These are phyloP conservation scores for Candida patagonica DNA, from an alignment of 805 yeast genomes.

Conservation along the genomic window DNA sequence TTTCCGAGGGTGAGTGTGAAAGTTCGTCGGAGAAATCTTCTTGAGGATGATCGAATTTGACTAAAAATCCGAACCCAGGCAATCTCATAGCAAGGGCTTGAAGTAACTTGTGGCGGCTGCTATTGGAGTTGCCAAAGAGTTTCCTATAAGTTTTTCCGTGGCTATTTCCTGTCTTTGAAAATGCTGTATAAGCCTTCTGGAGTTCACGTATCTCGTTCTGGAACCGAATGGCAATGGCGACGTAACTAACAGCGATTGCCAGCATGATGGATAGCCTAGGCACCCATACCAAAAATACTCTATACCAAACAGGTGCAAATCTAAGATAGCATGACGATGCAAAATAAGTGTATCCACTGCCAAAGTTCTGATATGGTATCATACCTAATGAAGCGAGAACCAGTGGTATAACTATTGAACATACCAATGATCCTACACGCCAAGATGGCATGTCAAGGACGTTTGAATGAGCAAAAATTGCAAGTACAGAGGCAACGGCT, in stretches of 20 bases:
- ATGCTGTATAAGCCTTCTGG: constrained; percentile 22
- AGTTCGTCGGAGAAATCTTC: no score
- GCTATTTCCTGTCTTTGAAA: not conserved
- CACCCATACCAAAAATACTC: constrained; percentile 67
- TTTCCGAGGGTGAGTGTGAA: no score
- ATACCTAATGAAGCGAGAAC: constrained; percentile 64
- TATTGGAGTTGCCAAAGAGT: not conserved
- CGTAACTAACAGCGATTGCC: constrained; percentile 51
- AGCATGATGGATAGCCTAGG: constrained; percentile 63
- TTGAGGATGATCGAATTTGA: no score
- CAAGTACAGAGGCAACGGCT: constrained; percentile 69
- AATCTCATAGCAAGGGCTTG: not conserved
- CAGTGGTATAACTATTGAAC: constrained; percentile 44
- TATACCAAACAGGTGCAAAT: constrained; percentile 58
- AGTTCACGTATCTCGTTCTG: constrained; percentile 20
- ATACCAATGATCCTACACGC: constrained; percentile 32
- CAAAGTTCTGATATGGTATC: constrained; percentile 27
- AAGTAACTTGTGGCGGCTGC: not conserved
- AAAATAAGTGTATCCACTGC: constrained; percentile 39
- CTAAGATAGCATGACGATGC: constrained; percentile 77
- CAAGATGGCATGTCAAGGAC: constrained; percentile 3
- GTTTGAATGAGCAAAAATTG: constrained; percentile 44
- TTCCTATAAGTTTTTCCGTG: not conserved
- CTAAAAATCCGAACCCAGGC: constrained; percentile 2
- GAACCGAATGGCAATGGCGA: constrained; percentile 63